These are phyloP conservation scores for Candida piceae DNA, from an alignment of 805 yeast species.

Conservation along the genomic window DNA sequence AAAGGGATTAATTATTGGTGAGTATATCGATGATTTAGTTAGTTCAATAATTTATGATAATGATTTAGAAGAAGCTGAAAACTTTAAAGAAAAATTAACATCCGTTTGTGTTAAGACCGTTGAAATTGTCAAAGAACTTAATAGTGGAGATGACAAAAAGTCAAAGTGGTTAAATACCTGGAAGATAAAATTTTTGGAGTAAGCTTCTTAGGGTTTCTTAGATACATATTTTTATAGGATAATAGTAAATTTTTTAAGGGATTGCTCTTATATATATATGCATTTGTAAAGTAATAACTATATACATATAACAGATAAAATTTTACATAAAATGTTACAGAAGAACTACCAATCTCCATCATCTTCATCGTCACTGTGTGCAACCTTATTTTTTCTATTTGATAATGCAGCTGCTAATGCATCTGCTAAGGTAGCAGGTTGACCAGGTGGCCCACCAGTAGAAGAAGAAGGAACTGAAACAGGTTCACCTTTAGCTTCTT, in stretches of 20 bases:
- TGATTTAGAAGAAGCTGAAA: slow-evolving; percentile 33
- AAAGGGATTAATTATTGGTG: slow-evolving; percentile 39
- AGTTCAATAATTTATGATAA: slow-evolving; percentile 47
- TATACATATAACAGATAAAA: not conserved
- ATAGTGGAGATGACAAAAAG: slow-evolving; percentile 46
- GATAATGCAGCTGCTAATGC: slow-evolving; percentile 84
- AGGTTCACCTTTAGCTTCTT: slow-evolving; percentile 66
- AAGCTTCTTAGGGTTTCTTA: too few species aligned
- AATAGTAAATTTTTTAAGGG: too few species aligned
- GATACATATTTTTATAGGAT: too few species aligned
- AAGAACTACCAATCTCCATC: slow-evolving; percentile 62
- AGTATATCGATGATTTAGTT: slow-evolving; percentile 51
- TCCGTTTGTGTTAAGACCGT: slow-evolving; percentile 28
- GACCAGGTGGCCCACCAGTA: slow-evolving; percentile 36
- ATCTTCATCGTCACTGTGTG: slow-evolving; percentile 78
- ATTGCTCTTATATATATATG: too few species aligned
- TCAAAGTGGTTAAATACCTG: slow-evolving; percentile 56
- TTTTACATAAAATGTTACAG: not conserved
- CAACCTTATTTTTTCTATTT: slow-evolving; percentile 76
- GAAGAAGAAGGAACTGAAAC: slow-evolving; percentile 28
- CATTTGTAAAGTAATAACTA: not conserved
- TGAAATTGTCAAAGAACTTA: slow-evolving; percentile 39
- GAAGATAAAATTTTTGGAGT: slow-evolving; percentile 39
- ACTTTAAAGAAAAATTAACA: slow-evolving; percentile 9
- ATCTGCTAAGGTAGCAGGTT: slow-evolving; percentile 70